Percentiles rank a stretch among this genome's conserved stretches.
Conservation (phyloP, 2,329 filamentous ascomycete species). For the Tolypocladium amazonense region DNA sequence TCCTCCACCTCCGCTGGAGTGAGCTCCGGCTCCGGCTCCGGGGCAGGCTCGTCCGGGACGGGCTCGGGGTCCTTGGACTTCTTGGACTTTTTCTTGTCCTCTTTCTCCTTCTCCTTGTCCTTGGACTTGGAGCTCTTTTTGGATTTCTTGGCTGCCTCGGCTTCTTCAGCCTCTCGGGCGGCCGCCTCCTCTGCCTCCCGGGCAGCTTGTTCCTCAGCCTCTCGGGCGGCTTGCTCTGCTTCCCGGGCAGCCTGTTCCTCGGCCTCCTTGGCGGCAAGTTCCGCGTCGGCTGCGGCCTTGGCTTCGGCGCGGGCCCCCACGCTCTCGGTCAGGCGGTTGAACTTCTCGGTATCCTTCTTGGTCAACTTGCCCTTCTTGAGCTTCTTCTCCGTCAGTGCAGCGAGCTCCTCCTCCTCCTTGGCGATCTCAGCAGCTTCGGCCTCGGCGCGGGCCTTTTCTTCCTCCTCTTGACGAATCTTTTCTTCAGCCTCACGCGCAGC, state of each 20-base stretch:
- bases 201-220: conserved; percentile 11
- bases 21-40: conserved; percentile 18
- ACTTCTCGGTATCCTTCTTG: conserved; percentile 35
- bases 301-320: conserved; percentile 23
- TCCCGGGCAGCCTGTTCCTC: conserved; percentile 29
- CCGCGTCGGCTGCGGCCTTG: conserved; percentile 15
- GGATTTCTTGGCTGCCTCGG: conserved; percentile 24
- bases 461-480: conserved; percentile 15
- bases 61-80: conserved; percentile 10
- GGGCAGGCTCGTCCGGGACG: neutral
- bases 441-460: conserved; percentile 14
- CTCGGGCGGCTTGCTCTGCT: conserved; percentile 26
- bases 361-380: conserved; percentile 34
- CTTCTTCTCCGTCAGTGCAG: conserved; percentile 34
- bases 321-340: conserved; percentile 24
- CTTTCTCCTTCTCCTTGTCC: conserved; percentile 19
- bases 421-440: conserved; percentile 11
- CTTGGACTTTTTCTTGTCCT: conserved; percentile 11
- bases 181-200: conserved; percentile 10
- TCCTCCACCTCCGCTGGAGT: conserved; percentile 32
- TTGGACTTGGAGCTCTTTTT: conserved; percentile 29
- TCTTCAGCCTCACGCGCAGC: conserved; percentile 16
- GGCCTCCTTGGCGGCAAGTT: conserved; percentile 20
- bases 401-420: conserved; percentile 27
- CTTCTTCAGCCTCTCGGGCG: conserved; percentile 24